Evolutionary conservation across 2,329 filamentous ascomycete species (phyloP).

Genomic region (Penicillium sp.): DNA sequence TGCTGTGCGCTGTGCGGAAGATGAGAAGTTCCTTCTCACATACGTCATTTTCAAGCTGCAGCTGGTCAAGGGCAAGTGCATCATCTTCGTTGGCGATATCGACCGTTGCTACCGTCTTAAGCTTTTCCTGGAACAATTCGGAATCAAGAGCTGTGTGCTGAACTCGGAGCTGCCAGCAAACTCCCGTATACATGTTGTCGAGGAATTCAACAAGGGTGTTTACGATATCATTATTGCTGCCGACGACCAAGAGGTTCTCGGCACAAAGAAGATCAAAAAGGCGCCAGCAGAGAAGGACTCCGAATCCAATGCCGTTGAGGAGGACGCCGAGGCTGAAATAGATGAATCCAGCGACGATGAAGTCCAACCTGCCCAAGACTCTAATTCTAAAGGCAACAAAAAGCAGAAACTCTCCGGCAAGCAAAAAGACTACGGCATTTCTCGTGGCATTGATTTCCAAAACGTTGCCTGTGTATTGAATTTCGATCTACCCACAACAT

Average conservation of each 20-base stretch:
- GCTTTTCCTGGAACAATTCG: conserved; percentile 94
- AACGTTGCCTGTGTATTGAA: conserved; percentile 94
- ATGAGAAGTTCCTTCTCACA: conserved; percentile 89
- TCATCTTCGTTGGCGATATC: conserved; percentile 79
- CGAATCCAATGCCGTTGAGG: conserved; percentile 19
- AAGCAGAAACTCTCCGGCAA: conserved; percentile 64
- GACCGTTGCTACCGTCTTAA: conserved; percentile 89
- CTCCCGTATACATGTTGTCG: conserved; percentile 86
- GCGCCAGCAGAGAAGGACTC: conserved; percentile 9
- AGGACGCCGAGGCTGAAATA: conserved; percentile 24
- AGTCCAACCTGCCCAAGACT: conserved; percentile 21
- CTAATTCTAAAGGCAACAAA: conserved; percentile 42
- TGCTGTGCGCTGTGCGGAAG: conserved; percentile 85
- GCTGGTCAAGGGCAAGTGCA: conserved; percentile 87
- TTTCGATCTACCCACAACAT: conserved; percentile 85
- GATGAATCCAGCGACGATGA: conserved; percentile 39
- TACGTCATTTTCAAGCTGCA: conserved; percentile 96
- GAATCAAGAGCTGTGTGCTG: conserved; percentile 85
- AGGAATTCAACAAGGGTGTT: conserved; percentile 93
- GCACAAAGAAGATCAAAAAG: conserved; percentile 42
- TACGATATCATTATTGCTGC: conserved; percentile 98
- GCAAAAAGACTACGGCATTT: conserved; percentile 91
- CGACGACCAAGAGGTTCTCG: conserved; percentile 82
- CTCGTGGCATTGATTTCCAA: conserved; percentile 92
- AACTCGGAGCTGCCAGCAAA: conserved; percentile 95